Percentiles rank a stretch among this genome's conserved stretches.
Evolutionary conservation across 73 alveolate genomes (phyloP).

Genomic region (Durusdinium trenchii): DNA sequence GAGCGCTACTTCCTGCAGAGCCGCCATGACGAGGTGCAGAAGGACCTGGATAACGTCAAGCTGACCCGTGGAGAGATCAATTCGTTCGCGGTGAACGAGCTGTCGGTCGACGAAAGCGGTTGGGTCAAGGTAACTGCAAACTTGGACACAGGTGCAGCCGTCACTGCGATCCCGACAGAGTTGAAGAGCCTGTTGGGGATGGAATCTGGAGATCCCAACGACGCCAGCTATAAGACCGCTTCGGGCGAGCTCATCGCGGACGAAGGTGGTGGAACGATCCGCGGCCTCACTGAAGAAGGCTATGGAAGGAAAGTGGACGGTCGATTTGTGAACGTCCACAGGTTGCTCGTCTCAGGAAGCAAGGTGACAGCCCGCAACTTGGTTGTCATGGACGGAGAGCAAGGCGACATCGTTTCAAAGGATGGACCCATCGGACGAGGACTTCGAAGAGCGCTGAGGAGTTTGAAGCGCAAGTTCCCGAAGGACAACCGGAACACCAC

Average conservation of each 20-base stretch:
- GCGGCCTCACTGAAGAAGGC: not conserved
- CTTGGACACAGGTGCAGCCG: slow-evolving; percentile 77
- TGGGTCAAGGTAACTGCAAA: slow-evolving; percentile 8
- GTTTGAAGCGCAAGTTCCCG: not conserved
- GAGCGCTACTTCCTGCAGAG: too few relatives aligned
- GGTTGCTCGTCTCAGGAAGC: slow-evolving; percentile 4
- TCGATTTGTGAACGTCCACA: slow-evolving; percentile 24
- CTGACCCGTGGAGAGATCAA: too few relatives aligned
- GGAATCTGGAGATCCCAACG: not conserved
- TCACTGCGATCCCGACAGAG: slow-evolving; percentile 48
- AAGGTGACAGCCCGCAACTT: not conserved
- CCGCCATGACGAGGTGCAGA: too few relatives aligned
- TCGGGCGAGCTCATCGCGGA: not conserved
- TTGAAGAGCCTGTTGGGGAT: not conserved
- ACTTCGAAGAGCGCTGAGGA: not conserved
- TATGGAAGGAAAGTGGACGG: not conserved
- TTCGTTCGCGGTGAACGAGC: too few relatives aligned
- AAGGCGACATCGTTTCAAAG: slow-evolving; percentile 28
- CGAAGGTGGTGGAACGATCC: not conserved
- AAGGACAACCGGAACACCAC: not conserved
- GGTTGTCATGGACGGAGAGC: not conserved
- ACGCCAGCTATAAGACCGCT: not conserved
- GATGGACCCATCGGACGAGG: not conserved
- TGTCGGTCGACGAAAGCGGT: too few relatives aligned
- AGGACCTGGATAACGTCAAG: too few relatives aligned